Conservation (phyloP, 1,284 basidiomycete genomes). For the Ustilago nuda region DNA sequence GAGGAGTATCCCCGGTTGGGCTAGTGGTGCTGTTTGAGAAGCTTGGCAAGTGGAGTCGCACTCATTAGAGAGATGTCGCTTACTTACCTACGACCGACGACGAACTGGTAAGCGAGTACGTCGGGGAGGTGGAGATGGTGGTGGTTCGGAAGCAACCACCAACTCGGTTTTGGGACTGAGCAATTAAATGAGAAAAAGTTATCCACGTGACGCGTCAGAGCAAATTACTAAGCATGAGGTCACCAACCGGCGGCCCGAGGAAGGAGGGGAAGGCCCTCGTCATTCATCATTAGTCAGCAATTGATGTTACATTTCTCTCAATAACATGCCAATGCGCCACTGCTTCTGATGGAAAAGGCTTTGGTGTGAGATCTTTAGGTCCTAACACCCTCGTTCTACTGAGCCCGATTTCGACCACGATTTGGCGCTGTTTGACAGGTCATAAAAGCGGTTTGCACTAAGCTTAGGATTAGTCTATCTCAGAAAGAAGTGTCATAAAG, state of each 20-base stretch:
- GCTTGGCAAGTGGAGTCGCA: background rate
- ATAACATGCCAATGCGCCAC: too few species aligned
- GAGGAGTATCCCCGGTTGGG: background rate
- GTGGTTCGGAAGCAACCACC: too few species aligned
- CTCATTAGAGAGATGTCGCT: too few species aligned
- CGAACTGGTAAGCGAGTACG: too few species aligned
- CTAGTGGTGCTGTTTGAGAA: background rate
- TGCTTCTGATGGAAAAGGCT: too few species aligned
- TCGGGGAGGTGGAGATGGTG: too few species aligned
- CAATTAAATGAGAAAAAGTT: background rate
- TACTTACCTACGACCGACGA: too few species aligned
- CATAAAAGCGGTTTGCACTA: background rate
- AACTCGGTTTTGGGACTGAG: background rate
- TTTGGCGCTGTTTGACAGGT: conserved; percentile 1
- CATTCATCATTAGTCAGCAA: too few species aligned
- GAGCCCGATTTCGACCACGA: background rate
- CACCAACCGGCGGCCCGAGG: too few species aligned
- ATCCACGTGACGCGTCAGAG: background rate
- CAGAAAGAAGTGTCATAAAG: conserved; percentile 25
- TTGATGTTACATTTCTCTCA: too few species aligned
- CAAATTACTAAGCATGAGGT: background rate
- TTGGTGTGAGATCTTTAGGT: background rate
- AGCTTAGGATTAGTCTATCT: too few species aligned
- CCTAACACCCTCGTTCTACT: background rate
- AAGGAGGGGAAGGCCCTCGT: too few species aligned